These are phyloP conservation scores for Lithospermum erythrorhizon DNA, from an alignment of 257 asterid genomes.

Conservation along the genomic window DNA sequence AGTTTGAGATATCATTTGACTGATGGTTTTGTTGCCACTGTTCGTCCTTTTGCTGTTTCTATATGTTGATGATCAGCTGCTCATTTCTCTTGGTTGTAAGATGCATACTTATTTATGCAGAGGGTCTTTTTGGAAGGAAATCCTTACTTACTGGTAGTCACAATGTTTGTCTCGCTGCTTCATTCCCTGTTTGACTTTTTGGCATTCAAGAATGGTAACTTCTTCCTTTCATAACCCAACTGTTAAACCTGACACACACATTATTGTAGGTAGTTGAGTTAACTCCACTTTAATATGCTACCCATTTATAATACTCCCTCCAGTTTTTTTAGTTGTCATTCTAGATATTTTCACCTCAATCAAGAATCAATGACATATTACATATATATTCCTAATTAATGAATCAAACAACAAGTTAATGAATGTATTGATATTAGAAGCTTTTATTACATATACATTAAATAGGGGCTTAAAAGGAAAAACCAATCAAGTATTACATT, in stretches of 20 bases:
- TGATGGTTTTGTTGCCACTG: not conserved
- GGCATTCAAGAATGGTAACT: constrained; percentile 94
- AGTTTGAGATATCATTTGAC: not conserved
- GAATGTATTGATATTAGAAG: too few species aligned
- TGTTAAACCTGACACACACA: not conserved
- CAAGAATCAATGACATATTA: too few species aligned
- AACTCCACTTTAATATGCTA: too few species aligned
- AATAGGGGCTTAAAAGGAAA: too few species aligned
- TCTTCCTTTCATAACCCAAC: not conserved
- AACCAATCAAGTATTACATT: too few species aligned
- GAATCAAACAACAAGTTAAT: too few species aligned
- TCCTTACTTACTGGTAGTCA: constrained; percentile 74
- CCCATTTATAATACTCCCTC: too few species aligned
- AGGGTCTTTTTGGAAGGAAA: constrained; percentile 97
- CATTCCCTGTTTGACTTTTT: constrained; percentile 89
- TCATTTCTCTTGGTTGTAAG: constrained; percentile 2
- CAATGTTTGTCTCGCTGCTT: constrained; percentile 79
- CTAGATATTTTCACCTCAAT: too few species aligned
- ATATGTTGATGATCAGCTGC: not conserved
- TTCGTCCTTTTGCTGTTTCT: not conserved
- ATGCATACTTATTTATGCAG: constrained; percentile 38
- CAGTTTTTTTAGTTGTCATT: too few species aligned
- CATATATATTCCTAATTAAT: too few species aligned
- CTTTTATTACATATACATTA: too few species aligned
- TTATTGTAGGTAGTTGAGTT: too few species aligned